Evolutionary conservation across 768 basidiomycete species (phyloP).

Genomic region (Agrocybe praecox): DNA sequence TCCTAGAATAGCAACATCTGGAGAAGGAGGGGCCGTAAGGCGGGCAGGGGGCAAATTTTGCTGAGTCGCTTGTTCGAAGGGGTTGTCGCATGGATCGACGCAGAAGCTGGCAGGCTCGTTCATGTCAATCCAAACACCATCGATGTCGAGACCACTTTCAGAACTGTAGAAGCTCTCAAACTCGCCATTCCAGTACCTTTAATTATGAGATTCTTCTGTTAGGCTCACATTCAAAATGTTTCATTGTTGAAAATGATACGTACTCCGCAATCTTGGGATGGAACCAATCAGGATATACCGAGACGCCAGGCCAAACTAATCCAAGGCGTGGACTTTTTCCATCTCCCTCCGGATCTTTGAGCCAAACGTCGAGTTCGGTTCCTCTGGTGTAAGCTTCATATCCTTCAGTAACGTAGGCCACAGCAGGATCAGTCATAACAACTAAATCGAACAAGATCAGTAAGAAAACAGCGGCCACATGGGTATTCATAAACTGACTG

Average conservation of each 20-base stretch:
- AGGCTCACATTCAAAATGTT: too few species aligned
- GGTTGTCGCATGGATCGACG: slow-evolving; percentile 59
- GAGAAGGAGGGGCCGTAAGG: slow-evolving; percentile 48
- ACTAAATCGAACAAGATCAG: slow-evolving; percentile 35
- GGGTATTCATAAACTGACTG: slow-evolving; percentile 41
- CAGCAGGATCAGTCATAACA: slow-evolving; percentile 75
- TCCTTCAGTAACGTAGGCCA: slow-evolving; percentile 48
- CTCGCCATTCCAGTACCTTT: slow-evolving; percentile 68
- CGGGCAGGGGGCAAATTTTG: slow-evolving; percentile 59
- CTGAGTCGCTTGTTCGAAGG: slow-evolving; percentile 55
- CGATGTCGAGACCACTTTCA: slow-evolving; percentile 61
- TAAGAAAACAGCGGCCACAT: background rate
- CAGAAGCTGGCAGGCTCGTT: slow-evolving; percentile 76
- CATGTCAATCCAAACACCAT: slow-evolving; percentile 79
- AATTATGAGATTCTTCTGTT: too few species aligned
- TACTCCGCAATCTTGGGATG: slow-evolving; percentile 51
- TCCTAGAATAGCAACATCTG: slow-evolving; percentile 52
- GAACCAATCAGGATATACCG: slow-evolving; percentile 56
- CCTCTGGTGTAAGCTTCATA: slow-evolving; percentile 62
- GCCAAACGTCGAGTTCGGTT: slow-evolving; percentile 51
- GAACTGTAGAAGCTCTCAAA: slow-evolving; percentile 59
- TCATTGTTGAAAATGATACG: slow-evolving; percentile 19
- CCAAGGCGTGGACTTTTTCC: slow-evolving; percentile 46
- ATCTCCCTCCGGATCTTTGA: slow-evolving; percentile 59
- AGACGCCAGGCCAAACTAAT: slow-evolving; percentile 65